These are phyloP conservation scores for Cystoderma amianthinum DNA, from an alignment of 768 basidiomycete genomes.

Conservation along the genomic window DNA sequence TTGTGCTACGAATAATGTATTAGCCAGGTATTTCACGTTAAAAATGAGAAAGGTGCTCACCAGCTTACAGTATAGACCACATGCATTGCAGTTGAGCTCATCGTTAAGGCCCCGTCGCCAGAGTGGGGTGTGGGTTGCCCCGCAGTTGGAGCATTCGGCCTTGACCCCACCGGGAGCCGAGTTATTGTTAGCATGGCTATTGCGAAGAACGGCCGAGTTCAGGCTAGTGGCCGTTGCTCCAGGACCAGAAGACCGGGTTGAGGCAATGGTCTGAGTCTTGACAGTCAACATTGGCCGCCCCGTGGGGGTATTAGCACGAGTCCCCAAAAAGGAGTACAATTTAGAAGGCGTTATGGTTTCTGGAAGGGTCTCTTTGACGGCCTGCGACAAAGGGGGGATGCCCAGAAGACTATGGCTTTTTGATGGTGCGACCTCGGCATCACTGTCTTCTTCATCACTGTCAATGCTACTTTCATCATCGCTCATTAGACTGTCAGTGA, in stretches of 20 bases:
- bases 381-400: slow-evolving; percentile 29
- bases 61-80: slow-evolving; percentile 82
- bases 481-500: slow-evolving; percentile 1
- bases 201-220: slow-evolving; percentile 35
- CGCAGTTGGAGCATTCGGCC: slow-evolving; percentile 85
- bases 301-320: slow-evolving; percentile 35
- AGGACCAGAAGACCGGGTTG: slow-evolving; percentile 50
- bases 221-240: slow-evolving; percentile 59
- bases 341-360: slow-evolving; percentile 56
- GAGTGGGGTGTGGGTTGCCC: slow-evolving; percentile 82
- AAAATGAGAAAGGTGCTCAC: slow-evolving; percentile 31
- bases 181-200: slow-evolving; percentile 19
- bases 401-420: slow-evolving; percentile 6
- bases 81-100: slow-evolving; percentile 86
- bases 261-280: slow-evolving; percentile 41
- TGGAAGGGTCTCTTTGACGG: slow-evolving; percentile 34
- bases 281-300: slow-evolving; percentile 56
- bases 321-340: slow-evolving; percentile 46
- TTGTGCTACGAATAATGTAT: slow-evolving; percentile 52
- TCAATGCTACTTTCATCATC: slow-evolving; percentile 19
- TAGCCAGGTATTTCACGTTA: slow-evolving; percentile 7
- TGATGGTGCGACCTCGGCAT: slow-evolving; percentile 8
- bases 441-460: slow-evolving; percentile 2
- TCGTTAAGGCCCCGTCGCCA: slow-evolving; percentile 86
- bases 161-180: slow-evolving; percentile 54